Conservation (phyloP, 768 basidiomycete species). For the Trametes cinnabarina region DNA sequence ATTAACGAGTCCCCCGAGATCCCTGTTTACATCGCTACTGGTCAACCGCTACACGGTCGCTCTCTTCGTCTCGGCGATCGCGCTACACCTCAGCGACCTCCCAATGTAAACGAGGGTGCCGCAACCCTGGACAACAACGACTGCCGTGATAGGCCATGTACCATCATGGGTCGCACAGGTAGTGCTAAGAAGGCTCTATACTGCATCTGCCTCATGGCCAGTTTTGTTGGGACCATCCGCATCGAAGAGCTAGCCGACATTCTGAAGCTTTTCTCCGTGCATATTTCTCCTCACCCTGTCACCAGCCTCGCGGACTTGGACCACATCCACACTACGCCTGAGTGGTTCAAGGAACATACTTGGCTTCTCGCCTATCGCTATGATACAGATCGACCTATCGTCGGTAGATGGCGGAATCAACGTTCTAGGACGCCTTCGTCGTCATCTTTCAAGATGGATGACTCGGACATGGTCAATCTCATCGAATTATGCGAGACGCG, state of each 20-base stretch:
- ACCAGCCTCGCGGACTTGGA: not conserved
- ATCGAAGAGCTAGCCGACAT: not conserved
- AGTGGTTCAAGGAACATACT: not conserved
- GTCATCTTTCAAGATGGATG: not conserved
- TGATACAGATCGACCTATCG: not conserved
- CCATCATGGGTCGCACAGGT: too few relatives aligned
- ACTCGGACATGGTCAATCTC: too few relatives aligned
- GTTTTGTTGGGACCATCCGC: not conserved
- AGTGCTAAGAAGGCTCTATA: too few relatives aligned
- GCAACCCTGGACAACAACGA: too few relatives aligned
- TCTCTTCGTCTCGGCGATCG: too few relatives aligned
- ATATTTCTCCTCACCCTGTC: not conserved
- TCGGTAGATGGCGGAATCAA: not conserved
- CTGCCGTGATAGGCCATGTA: too few relatives aligned
- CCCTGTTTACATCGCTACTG: not conserved
- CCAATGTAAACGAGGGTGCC: too few relatives aligned
- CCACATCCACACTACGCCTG: not conserved
- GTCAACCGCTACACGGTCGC: too few relatives aligned
- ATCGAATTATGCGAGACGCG: too few relatives aligned
- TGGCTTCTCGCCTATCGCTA: not conserved
- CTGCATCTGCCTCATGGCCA: not conserved
- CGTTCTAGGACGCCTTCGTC: not conserved
- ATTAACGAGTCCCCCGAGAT: not conserved
- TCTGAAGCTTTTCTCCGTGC: not conserved
- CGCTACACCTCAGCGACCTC: too few relatives aligned